Percentiles rank a stretch among this genome's conserved stretches.
Evolutionary conservation across 768 basidiomycete genomes (phyloP).

Genomic region (Myochromella boudieri): DNA sequence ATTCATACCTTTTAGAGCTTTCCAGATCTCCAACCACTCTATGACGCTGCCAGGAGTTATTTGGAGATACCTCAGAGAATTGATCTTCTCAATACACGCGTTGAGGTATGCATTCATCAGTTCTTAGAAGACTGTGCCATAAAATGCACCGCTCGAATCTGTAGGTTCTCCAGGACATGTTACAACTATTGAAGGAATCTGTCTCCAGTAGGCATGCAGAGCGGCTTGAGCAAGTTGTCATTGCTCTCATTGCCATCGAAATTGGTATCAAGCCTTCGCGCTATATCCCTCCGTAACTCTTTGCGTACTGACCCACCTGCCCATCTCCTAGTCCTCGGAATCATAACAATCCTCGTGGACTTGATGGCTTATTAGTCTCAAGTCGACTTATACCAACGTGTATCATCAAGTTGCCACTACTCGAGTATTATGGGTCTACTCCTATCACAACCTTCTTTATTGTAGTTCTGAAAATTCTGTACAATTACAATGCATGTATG

Average conservation of each 20-base stretch:
- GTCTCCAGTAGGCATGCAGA: constrained; percentile 91
- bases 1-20: constrained; percentile 59
- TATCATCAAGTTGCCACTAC: background rate
- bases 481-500: too few relatives aligned
- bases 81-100: constrained; percentile 88
- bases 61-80: constrained; percentile 94
- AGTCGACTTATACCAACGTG: background rate
- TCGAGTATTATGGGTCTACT: background rate
- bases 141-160: background rate
- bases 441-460: background rate
- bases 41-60: constrained; percentile 91
- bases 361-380: constrained; percentile 48
- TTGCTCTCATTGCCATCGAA: constrained; percentile 86
- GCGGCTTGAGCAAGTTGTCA: constrained; percentile 90
- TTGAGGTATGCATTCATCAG: constrained; percentile 58
- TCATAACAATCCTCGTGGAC: constrained; percentile 89
- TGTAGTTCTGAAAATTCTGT: too few relatives aligned
- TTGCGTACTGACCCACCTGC: constrained; percentile 5
- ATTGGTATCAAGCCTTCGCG: constrained; percentile 48
- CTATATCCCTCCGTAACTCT: too few relatives aligned
- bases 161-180: constrained; percentile 95
- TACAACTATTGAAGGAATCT: constrained; percentile 91
- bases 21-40: constrained; percentile 93
- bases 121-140: constrained; percentile 2
- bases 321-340: constrained; percentile 68